Conservation (phyloP, 2,329 filamentous ascomycete genomes). For the Sclerotinia subarctica region DNA sequence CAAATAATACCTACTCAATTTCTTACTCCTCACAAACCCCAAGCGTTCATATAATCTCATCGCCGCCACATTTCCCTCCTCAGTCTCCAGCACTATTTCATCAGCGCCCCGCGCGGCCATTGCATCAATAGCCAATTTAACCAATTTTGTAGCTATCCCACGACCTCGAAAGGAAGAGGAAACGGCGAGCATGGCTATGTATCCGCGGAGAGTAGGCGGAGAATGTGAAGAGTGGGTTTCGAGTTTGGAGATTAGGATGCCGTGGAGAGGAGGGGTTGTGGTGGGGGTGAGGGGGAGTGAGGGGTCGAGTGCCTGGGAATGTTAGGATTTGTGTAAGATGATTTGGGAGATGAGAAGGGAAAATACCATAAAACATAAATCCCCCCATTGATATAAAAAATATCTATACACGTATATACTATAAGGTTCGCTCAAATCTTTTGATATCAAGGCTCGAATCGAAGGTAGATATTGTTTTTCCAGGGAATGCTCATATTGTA, state of each 20-base stretch:
- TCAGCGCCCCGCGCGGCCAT: constrained; percentile 84
- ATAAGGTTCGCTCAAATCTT: constrained; percentile 95
- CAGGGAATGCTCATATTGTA: constrained; percentile 60
- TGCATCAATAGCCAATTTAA: constrained; percentile 84
- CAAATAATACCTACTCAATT: constrained; percentile 89
- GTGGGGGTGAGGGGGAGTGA: not conserved
- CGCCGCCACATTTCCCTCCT: constrained; percentile 85
- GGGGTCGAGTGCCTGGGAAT: constrained; percentile 55
- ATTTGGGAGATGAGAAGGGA: not conserved
- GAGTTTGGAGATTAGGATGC: constrained; percentile 92
- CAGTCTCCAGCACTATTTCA: constrained; percentile 93
- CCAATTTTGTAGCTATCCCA: constrained; percentile 84
- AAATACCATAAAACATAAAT: constrained; percentile 91
- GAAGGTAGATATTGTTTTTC: constrained; percentile 70
- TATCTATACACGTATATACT: constrained; percentile 99
- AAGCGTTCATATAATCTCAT: constrained; percentile 91
- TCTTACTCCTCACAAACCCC: constrained; percentile 89
- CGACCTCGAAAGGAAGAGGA: constrained; percentile 73
- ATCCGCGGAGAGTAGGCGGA: constrained; percentile 70
- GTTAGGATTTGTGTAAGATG: not conserved
- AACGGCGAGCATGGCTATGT: constrained; percentile 98
- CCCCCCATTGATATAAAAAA: constrained; percentile 95
- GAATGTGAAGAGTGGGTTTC: constrained; percentile 86
- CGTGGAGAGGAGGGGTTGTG: constrained; percentile 64
- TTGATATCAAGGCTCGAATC: constrained; percentile 90